These are phyloP conservation scores for Mimosa bimucronata DNA, from an alignment of 306 rosid species.

Conservation along the genomic window DNA sequence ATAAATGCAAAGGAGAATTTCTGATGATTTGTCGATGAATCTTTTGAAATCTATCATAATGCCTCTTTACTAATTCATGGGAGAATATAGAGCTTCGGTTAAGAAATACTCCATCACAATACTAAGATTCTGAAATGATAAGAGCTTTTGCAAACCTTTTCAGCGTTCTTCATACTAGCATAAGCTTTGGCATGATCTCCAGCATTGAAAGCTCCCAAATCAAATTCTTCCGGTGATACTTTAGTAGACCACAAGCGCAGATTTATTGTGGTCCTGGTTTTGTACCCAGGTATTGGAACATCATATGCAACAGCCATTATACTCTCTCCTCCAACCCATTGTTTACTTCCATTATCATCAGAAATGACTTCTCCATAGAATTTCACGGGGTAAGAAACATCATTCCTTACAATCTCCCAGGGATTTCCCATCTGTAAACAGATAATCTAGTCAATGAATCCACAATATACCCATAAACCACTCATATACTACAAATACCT, in stretches of 20 bases:
- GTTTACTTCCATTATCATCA: conserved; percentile 65
- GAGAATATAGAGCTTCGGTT: neutral
- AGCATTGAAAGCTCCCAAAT: conserved; percentile 70
- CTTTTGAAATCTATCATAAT: neutral
- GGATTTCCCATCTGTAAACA: conserved; percentile 86
- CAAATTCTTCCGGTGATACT: conserved; percentile 72
- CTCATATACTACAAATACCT: neutral
- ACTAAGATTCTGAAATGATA: conserved; percentile 15
- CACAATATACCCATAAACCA: conserved; percentile 26
- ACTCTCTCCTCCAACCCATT: conserved; percentile 95
- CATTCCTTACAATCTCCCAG: conserved; percentile 88
- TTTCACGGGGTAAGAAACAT: conserved; percentile 75
- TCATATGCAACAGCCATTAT: conserved; percentile 86
- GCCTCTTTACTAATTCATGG: neutral
- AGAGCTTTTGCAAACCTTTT: conserved; percentile 60
- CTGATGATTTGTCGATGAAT: neutral
- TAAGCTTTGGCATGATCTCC: conserved; percentile 86
- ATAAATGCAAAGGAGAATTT: neutral
- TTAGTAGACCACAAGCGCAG: conserved; percentile 93
- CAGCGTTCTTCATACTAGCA: conserved; percentile 73
- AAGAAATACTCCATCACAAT: neutral
- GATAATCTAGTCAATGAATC: conserved; percentile 28
- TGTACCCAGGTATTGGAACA: conserved; percentile 96
- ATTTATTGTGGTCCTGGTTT: conserved; percentile 80
- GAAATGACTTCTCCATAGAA: conserved; percentile 73